phyloP scores from a whole-genome alignment of 805 yeast genomes.

The Ogataea nonfermentans region DNA sequence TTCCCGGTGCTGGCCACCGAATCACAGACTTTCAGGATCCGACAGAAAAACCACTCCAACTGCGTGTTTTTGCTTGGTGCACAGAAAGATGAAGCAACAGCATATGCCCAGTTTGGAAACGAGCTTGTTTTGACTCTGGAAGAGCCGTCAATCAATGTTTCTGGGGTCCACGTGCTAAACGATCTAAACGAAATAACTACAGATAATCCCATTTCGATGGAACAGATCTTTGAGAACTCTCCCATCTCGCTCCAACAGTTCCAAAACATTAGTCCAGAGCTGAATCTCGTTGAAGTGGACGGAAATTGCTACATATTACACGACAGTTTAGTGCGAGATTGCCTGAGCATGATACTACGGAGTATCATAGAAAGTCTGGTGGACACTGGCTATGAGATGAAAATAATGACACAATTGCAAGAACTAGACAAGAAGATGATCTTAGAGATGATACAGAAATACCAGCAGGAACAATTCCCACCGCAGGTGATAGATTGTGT shows the following conservation, averaged over 20 bases:
- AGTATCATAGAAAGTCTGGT: constrained; percentile 11
- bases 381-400: constrained; percentile 14
- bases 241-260: constrained; percentile 12
- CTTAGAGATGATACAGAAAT: background rate
- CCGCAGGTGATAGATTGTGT: constrained; percentile 12
- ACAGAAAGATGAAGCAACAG: constrained; percentile 2
- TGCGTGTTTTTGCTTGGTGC: constrained; percentile 55
- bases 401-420: constrained; percentile 11
- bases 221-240: constrained; percentile 13
- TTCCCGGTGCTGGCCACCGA: constrained; percentile 61
- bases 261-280: constrained; percentile 5
- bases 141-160: constrained; percentile 12
- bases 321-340: constrained; percentile 16
- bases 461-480: constrained; percentile 9
- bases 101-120: constrained; percentile 13
- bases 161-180: constrained; percentile 12
- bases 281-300: constrained; percentile 17
- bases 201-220: constrained; percentile 1
- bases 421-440: constrained; percentile 4
- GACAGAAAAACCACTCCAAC: constrained; percentile 86
- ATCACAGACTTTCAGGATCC: constrained; percentile 56
- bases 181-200: constrained; percentile 3
- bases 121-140: constrained; percentile 16
- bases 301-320: constrained; percentile 12
- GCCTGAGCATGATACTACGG: constrained; percentile 12